These are phyloP conservation scores for Camellia japonica DNA, from an alignment of 148 eudicot species.

Conservation along the genomic window DNA sequence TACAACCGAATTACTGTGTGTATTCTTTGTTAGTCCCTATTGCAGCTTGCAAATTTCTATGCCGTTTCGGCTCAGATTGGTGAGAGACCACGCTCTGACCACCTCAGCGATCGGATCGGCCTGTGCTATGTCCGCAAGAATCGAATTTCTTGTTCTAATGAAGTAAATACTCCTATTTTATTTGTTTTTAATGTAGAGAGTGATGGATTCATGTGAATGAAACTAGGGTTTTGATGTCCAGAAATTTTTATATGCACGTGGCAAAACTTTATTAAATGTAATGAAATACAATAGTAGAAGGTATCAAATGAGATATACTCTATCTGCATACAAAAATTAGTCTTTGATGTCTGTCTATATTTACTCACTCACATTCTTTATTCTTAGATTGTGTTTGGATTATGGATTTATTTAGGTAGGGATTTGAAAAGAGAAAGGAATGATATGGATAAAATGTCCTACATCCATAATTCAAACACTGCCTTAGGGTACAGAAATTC, in stretches of 20 bases:
- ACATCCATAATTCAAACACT: too few relatives aligned
- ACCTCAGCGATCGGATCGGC: constrained; percentile 50
- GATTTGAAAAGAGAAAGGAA: too few relatives aligned
- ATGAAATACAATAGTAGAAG: too few relatives aligned
- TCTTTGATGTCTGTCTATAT: too few relatives aligned
- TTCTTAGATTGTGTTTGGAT: not conserved
- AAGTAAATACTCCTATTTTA: constrained; percentile 33
- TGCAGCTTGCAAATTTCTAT: constrained; percentile 80
- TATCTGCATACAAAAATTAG: too few relatives aligned
- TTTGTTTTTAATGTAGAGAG: not conserved
- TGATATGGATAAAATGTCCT: too few relatives aligned
- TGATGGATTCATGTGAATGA: constrained; percentile 1
- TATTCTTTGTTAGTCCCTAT: constrained; percentile 44
- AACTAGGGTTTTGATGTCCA: not conserved
- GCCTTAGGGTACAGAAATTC: too few relatives aligned
- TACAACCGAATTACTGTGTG: not conserved
- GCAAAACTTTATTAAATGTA: too few relatives aligned
- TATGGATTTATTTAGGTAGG: too few relatives aligned
- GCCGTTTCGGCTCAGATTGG: constrained; percentile 42
- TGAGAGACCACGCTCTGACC: constrained; percentile 22
- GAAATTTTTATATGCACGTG: too few relatives aligned
- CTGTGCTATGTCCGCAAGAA: constrained; percentile 53
- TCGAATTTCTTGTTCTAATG: constrained; percentile 40
- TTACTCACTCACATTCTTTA: not conserved
- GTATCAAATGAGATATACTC: too few relatives aligned